Evolutionary conservation across 1,139 yeast species (phyloP).

Genomic region (Insectozyma bohioensis): DNA sequence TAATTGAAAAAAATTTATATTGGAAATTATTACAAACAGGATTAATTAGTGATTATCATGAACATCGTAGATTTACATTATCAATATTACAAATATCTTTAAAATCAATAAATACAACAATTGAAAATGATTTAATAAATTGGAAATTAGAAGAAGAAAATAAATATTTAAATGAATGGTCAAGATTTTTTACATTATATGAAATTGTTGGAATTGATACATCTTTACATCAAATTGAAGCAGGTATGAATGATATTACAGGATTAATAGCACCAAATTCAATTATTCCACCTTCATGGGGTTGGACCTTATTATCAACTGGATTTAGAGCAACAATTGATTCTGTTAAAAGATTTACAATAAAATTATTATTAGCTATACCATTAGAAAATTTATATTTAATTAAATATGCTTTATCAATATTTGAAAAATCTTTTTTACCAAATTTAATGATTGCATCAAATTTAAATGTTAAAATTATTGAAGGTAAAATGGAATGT

Average conservation of each 20-base stretch:
- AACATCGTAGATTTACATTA: conserved; percentile 69
- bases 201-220: conserved; percentile 86
- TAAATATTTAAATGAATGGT: conserved; percentile 58
- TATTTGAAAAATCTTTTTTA: conserved; percentile 53
- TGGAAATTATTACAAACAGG: conserved; percentile 65
- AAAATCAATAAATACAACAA: conserved; percentile 37
- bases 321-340: conserved; percentile 82
- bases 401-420: conserved; percentile 44
- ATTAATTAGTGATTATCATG: conserved; percentile 58
- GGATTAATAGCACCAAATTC: conserved; percentile 52
- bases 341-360: conserved; percentile 66
- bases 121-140: conserved; percentile 42
- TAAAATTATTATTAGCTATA: conserved; percentile 56
- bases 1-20: conserved; percentile 42
- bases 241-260: conserved; percentile 66
- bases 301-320: conserved; percentile 66
- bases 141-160: conserved; percentile 42
- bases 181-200: conserved; percentile 66
- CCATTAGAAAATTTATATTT: conserved; percentile 50
- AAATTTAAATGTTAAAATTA: conserved; percentile 47
- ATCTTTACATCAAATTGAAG: conserved; percentile 82
- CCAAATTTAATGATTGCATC: conserved; percentile 68
- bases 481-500: conserved; percentile 40
- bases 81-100: conserved; percentile 67
- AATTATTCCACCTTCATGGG: conserved; percentile 68